Base-by-base conservation (phyloP, 495 filamentous ascomycete genomes). In the Penicillium ochrochloron region DNA sequence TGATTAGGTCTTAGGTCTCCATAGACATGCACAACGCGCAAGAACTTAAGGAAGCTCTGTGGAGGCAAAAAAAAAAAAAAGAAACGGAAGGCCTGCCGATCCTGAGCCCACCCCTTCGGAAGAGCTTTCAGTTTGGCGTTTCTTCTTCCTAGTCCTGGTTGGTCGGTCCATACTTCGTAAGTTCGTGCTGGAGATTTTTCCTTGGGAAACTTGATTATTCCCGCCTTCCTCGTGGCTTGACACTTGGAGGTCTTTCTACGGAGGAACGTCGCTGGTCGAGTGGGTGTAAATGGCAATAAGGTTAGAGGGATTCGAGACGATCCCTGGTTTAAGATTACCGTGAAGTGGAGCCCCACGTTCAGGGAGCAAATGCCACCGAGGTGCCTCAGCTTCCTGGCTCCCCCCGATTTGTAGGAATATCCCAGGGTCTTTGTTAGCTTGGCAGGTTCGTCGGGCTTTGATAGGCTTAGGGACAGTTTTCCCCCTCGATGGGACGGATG, bases 281-380 rank as follows among this genome's bases (percentile, higher is more conserved):
- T 51, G 48, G 48, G 50, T 56, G 55, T 27, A 21, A 34, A 46
- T 11, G 42, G 42, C 53, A 67, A 65, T 70, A 68, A 68, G 68
- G 63, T 65, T 66, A 23, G 39, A 31, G 33, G 48, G 48, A 65
- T 61, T 50, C 25, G 48, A 68, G 57, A 60, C 19, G 71, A 73
- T 73, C 68, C 53, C 41, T 57, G 60, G 15, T 14, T 64, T 62
- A 64, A 63, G 62, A 70, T 70, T 61, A 52, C 60, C 3, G 29
- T 48, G 21, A 46, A 39, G 66, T 73, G 71, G 69, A 63, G 64
- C 57, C 42, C 69, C 69, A 71, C 69, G 69, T 71, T 73, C 62
- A 61, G 56, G 27, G 27, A 69, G 63, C 51, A 63, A 25, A 65
- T 60, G 46, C 55, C 61, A 64, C 37, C 50, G 58, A 52, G 59